phyloP scores from a whole-genome alignment of 2,329 filamentous ascomycete species.

The Penicillium sp. region DNA sequence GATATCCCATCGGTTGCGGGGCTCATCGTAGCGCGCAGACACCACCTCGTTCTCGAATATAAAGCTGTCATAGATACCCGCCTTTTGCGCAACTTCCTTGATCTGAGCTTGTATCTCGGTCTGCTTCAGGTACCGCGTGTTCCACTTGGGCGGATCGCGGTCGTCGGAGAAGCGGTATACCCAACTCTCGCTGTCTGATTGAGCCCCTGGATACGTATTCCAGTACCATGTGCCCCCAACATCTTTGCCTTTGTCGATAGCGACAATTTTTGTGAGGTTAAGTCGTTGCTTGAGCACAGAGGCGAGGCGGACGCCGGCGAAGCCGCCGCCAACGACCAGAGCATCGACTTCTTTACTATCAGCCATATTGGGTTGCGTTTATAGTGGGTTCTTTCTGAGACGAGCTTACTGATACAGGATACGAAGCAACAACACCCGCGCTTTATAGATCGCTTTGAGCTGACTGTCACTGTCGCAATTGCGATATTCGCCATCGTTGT shows the following conservation, averaged over 20 bases:
- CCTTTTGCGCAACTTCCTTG: not conserved
- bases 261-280: conserved; percentile 15
- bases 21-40: not conserved
- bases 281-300: conserved; percentile 42
- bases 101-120: not conserved
- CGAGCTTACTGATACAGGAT: not conserved
- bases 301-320: conserved; percentile 55
- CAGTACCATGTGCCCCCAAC: conserved; percentile 61
- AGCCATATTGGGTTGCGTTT: not conserved
- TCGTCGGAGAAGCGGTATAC: conserved; percentile 48
- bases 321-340: conserved; percentile 27
- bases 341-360: conserved; percentile 25
- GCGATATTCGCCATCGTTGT: not conserved
- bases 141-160: conserved; percentile 51
- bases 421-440: not conserved
- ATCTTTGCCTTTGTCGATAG: conserved; percentile 59
- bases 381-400: not conserved
- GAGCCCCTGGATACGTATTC: conserved; percentile 62
- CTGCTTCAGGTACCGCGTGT: conserved; percentile 28
- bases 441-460: not conserved
- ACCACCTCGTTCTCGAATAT: not conserved
- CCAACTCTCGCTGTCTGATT: conserved; percentile 60
- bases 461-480: not conserved
- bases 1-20: not conserved
- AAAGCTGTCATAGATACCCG: not conserved